These are phyloP conservation scores for Cladosporium oxysporum DNA, from an alignment of 2,329 filamentous ascomycete species.

Conservation along the genomic window DNA sequence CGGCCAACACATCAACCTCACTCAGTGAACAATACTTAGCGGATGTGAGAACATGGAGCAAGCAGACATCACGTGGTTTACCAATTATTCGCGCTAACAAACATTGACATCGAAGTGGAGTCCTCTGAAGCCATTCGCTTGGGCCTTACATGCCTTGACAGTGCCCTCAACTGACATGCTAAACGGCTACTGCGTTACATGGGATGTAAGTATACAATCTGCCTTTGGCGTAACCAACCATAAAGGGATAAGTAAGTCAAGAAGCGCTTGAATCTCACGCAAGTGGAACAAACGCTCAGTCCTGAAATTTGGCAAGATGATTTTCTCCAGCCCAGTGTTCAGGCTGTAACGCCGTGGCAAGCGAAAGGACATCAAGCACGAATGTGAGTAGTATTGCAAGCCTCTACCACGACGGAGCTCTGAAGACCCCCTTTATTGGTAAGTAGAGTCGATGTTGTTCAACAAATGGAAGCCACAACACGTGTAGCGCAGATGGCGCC, in stretches of 20 bases:
- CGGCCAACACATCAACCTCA: neutral
- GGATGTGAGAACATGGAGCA: neutral
- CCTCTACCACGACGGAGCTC: neutral
- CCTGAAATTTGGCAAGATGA: neutral
- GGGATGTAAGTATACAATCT: neutral
- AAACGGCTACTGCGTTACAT: neutral
- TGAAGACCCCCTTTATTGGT: neutral
- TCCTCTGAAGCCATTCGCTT: neutral
- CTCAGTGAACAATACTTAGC: slow-evolving; percentile 10
- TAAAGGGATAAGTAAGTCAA: neutral
- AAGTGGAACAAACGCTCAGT: neutral
- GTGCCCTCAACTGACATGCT: neutral
- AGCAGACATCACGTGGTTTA: neutral
- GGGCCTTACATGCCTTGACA: neutral
- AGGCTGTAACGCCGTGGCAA: neutral
- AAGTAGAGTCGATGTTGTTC: neutral
- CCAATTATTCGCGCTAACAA: neutral
- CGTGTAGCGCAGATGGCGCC: neutral
- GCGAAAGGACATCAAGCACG: neutral
- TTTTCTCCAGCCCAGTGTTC: neutral
- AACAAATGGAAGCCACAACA: neutral
- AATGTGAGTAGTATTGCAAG: neutral
- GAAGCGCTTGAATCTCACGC: neutral
- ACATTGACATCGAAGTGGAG: neutral
- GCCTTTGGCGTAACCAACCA: neutral